Conservation (phyloP, 768 basidiomycete species). For the Lentinula sp. region DNA sequence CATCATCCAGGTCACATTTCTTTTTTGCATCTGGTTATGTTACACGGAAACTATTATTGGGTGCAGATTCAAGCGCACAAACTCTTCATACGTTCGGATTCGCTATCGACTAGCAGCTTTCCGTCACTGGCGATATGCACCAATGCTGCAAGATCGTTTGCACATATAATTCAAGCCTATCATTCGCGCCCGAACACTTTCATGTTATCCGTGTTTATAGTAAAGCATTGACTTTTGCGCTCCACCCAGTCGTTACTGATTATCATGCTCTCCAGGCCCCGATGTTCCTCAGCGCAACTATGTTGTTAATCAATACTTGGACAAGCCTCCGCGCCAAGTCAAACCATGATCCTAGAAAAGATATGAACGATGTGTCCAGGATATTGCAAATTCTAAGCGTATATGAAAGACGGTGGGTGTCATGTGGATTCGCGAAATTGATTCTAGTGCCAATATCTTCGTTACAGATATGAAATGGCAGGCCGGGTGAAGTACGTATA, state of each 20-base stretch:
- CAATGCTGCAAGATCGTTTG: conserved; percentile 28
- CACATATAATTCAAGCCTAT: conserved; percentile 33
- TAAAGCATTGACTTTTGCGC: background rate
- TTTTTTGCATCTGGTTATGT: conserved; percentile 24
- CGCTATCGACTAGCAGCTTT: conserved; percentile 11
- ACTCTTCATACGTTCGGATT: conserved; percentile 34
- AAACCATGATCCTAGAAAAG: background rate
- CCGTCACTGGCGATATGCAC: conserved; percentile 37
- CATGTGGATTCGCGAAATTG: background rate
- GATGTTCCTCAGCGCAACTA: conserved; percentile 28
- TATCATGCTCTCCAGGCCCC: conserved; percentile 9
- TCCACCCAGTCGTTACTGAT: background rate
- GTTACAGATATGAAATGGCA: background rate
- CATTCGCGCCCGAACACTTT: conserved; percentile 13
- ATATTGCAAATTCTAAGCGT: background rate
- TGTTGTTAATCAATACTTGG: conserved; percentile 38
- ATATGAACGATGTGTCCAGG: background rate
- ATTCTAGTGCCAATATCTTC: background rate
- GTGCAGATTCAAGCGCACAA: conserved; percentile 13
- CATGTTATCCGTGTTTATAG: background rate
- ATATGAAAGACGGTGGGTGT: background rate
- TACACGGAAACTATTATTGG: conserved; percentile 31
- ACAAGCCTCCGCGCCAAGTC: background rate
- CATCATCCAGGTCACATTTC: conserved; percentile 20
- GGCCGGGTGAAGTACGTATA: background rate